phyloP scores from a whole-genome alignment of 2,329 filamentous ascomycete genomes.

The Monosporascus ibericus region DNA sequence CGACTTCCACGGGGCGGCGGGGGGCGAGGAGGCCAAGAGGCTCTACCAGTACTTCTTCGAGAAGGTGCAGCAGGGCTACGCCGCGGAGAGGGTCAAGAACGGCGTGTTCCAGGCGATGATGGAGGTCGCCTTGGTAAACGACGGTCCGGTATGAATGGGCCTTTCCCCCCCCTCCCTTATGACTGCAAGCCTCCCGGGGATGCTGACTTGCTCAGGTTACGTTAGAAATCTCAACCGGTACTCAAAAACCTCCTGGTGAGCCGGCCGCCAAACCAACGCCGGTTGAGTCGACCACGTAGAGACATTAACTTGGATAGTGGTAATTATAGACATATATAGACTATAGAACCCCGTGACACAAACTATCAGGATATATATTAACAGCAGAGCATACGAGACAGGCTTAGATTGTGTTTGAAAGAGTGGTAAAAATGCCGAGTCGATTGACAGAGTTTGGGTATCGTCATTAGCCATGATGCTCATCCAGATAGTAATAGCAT shows the following conservation, averaged over 20 bases:
- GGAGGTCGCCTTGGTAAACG: conserved; percentile 90
- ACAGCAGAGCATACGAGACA: neutral
- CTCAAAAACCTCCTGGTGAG: neutral
- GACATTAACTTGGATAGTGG: too few species aligned
- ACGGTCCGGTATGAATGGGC: conserved; percentile 53
- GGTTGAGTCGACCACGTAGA: too few species aligned
- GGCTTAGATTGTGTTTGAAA: neutral
- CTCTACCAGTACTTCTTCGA: conserved; percentile 81
- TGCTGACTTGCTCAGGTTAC: neutral
- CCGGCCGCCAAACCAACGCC: neutral
- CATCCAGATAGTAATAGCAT: neutral
- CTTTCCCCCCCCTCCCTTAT: neutral
- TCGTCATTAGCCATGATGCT: neutral
- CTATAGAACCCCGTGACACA: too few species aligned
- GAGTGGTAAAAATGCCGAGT: neutral
- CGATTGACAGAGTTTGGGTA: conserved; percentile 2
- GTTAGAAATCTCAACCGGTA: neutral
- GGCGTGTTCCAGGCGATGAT: conserved; percentile 99
- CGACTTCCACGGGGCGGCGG: conserved; percentile 85
- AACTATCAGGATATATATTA: neutral
- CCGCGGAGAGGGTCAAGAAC: conserved; percentile 73
- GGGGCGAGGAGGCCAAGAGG: conserved; percentile 68
- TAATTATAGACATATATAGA: too few species aligned
- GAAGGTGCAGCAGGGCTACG: conserved; percentile 68
- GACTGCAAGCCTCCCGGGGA: neutral